Conservation (phyloP, 2,329 filamentous ascomycete genomes). For the Fusarium fujikuroi region DNA sequence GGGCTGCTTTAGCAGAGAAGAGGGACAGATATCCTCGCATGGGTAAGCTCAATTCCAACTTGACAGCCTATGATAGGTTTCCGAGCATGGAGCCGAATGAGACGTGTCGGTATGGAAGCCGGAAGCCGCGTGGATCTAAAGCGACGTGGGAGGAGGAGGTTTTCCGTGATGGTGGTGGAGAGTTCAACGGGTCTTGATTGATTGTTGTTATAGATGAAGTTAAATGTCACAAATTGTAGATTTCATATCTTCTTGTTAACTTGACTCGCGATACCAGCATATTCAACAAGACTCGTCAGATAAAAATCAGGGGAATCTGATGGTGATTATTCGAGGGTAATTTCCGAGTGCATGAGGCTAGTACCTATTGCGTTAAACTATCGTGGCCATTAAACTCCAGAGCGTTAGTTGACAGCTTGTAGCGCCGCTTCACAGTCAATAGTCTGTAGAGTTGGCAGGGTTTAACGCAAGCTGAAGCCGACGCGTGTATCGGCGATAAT, state of each 20-base stretch:
- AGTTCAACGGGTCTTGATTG: neutral
- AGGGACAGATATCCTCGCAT: neutral
- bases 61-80: neutral
- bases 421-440: neutral
- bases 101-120: neutral
- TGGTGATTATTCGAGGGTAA: neutral
- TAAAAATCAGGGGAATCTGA: neutral
- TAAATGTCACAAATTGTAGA: accelerated
- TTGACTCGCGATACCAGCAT: too few species aligned
- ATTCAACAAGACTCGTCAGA: neutral
- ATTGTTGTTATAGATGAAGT: too few species aligned
- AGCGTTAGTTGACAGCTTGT: neutral
- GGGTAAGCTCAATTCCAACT: neutral
- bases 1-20: neutral
- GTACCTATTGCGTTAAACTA: neutral
- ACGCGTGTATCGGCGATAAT: neutral
- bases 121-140: neutral
- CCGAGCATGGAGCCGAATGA: neutral
- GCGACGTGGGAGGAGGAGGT: conserved; percentile 6
- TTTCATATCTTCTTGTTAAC: accelerated
- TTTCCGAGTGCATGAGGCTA: neutral
- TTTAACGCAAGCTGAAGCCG: neutral
- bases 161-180: neutral
- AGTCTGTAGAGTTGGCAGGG: neutral
- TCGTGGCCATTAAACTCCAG: neutral